Evolutionary conservation across 192 early-diverging fungal species (phyloP), one percentile per base, ranked within the genome.

Genomic region (Backusella liffmaniae): DNA sequence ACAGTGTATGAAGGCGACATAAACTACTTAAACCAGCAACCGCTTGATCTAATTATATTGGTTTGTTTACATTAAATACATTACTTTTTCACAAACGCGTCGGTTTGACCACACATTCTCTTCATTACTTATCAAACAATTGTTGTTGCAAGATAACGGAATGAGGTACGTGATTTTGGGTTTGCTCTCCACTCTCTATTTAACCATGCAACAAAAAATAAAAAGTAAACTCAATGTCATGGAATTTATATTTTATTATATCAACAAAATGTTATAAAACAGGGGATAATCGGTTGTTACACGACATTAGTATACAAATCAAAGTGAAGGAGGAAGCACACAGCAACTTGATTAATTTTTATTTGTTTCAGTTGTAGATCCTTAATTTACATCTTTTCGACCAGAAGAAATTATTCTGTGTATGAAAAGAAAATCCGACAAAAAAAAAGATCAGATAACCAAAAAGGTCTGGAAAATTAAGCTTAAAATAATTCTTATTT

Each of bases 341-440:
- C 21, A 56, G 53, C 53, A 26, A 26, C 18, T 49, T 49, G n/a
- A n/a, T n/a, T 49, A n/a, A 49, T 49, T 59, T 59, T 4, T 59
- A 59, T 59, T 59, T 59, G 53, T 59, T 59, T 59, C 53, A 59
- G 53, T 23, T 26, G 53, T 59, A 59, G 53, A 59, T 59, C 53
- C 21, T 26, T 26, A 7, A 23, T 23, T 12, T 10, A 23, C 53
- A 59, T 23, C 23, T 23, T 49, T 49, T 1, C 18, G 5, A n/a
- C 18, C n/a, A n/a, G 46, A 5, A n/a, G 26, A 9, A 59, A 23
- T 26, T 59, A 9, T 59, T 59, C 21, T 23, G 23, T 59, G 23
- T 59, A 26, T 10, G 37, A 39, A 39, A 26, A 26, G 9, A 59
- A 26, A 59, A 12, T 21, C 23, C 53, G 23, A 59, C 10, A 23